Conservation (phyloP, 2,329 filamentous ascomycete genomes). For the Tolypocladium ophioglossoides region DNA sequence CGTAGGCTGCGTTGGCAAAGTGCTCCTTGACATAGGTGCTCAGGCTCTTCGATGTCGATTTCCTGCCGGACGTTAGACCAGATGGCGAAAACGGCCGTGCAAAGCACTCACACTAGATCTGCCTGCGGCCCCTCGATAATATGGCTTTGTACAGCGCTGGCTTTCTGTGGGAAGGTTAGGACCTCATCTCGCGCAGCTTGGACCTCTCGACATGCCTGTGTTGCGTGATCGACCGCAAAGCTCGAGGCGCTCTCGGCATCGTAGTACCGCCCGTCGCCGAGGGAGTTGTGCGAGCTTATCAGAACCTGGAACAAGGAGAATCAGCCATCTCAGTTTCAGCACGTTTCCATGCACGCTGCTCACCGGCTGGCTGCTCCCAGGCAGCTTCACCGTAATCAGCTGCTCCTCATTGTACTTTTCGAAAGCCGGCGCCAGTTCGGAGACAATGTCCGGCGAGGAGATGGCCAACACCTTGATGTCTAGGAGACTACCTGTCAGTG, state of each 20-base stretch:
- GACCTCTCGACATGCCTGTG: slow-evolving; percentile 45
- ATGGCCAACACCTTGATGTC: slow-evolving; percentile 83
- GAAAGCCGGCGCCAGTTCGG: slow-evolving; percentile 72
- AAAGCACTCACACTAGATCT: slow-evolving; percentile 67
- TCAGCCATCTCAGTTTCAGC: slow-evolving; percentile 5
- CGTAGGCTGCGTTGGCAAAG: slow-evolving; percentile 71
- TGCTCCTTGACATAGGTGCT: slow-evolving; percentile 73
- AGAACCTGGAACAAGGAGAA: slow-evolving; percentile 47
- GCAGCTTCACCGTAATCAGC: slow-evolving; percentile 79
- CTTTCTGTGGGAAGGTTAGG: slow-evolving; percentile 46
- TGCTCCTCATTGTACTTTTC: slow-evolving; percentile 96
- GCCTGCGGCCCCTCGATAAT: slow-evolving; percentile 64
- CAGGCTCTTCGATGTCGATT: slow-evolving; percentile 73
- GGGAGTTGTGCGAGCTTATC: slow-evolving; percentile 75
- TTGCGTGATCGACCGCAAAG: slow-evolving; percentile 78
- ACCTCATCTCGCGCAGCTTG: not conserved
- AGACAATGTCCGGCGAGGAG: slow-evolving; percentile 55
- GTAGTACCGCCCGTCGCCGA: slow-evolving; percentile 77
- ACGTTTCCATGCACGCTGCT: slow-evolving; percentile 5
- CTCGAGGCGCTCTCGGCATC: slow-evolving; percentile 81
- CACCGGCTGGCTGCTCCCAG: slow-evolving; percentile 61
- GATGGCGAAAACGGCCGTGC: not conserved
- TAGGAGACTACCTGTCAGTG: slow-evolving; percentile 23
- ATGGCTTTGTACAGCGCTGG: slow-evolving; percentile 71
- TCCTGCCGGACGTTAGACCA: slow-evolving; percentile 35